A percentile compares a stretch with the other conserved stretches of the same genome.
These are phyloP conservation scores for Modicella reniformis DNA, from an alignment of 371 early-diverging fungal genomes.

Conservation along the genomic window DNA sequence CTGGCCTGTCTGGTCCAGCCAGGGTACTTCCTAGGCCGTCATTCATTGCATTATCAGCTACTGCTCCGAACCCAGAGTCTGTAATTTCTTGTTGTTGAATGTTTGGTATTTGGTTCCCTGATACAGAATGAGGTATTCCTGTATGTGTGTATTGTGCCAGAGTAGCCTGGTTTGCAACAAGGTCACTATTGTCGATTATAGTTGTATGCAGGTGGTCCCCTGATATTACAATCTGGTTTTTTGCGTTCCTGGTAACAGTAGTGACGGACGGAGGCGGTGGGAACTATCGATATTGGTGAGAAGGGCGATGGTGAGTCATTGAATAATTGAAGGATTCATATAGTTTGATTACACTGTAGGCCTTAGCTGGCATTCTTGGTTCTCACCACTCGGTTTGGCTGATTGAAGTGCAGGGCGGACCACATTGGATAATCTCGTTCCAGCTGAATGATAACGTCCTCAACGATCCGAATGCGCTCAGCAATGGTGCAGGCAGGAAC, in stretches of 20 bases:
- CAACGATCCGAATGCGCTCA: constrained; percentile 71
- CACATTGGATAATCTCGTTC: constrained; percentile 78
- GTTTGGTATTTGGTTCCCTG: constrained; percentile 9
- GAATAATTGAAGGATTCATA: neutral
- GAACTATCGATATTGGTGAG: constrained; percentile 26
- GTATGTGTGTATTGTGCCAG: constrained; percentile 18
- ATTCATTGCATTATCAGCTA: neutral
- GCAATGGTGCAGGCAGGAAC: constrained; percentile 55
- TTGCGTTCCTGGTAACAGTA: constrained; percentile 44
- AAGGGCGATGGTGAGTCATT: neutral
- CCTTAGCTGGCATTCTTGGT: neutral
- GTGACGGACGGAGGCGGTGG: constrained; percentile 53
- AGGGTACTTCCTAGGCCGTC: constrained; percentile 9
- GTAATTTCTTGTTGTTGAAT: constrained; percentile 6
- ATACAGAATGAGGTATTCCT: constrained; percentile 10
- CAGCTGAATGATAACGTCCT: constrained; percentile 73
- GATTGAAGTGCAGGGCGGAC: constrained; percentile 78
- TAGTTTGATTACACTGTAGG: no score
- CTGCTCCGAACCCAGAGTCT: constrained; percentile 8
- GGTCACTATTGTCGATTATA: constrained; percentile 44
- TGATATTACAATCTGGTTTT: constrained; percentile 46
- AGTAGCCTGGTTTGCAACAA: constrained; percentile 10
- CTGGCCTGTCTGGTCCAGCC: constrained; percentile 24
- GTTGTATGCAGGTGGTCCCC: constrained; percentile 48
- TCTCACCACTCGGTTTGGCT: constrained; percentile 63